phyloP scores from a whole-genome alignment of 257 asterid genomes.

The Przewalskia tangutica region DNA sequence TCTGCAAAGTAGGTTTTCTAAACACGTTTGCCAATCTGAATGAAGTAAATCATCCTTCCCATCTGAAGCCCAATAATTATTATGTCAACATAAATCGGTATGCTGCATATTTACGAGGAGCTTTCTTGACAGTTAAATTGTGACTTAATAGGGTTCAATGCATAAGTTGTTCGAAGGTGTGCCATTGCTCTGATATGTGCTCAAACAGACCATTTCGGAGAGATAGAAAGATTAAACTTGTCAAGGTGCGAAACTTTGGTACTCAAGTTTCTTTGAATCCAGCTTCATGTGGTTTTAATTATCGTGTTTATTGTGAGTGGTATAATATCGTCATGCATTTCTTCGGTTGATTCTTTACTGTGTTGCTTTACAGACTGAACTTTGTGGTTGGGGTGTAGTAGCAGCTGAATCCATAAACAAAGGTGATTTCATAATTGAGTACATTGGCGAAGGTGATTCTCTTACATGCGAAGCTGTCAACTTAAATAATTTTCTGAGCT shows the following conservation, averaged over 20 bases:
- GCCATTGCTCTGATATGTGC: conserved; percentile 70
- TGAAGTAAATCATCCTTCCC: neutral
- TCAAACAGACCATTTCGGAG: conserved; percentile 78
- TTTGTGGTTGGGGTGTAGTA: conserved; percentile 95
- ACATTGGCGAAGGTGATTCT: conserved; percentile 88
- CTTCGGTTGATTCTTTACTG: neutral
- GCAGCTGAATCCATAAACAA: conserved; percentile 70
- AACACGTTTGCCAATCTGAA: neutral
- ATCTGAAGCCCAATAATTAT: neutral
- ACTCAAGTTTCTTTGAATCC: neutral
- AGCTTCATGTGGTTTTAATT: neutral
- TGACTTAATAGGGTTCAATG: conserved; percentile 57
- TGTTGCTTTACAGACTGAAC: conserved; percentile 59
- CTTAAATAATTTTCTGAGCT: neutral
- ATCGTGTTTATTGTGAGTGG: neutral
- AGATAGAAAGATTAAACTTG: conserved; percentile 58
- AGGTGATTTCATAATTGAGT: conserved; percentile 78
- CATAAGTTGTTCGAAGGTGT: conserved; percentile 91
- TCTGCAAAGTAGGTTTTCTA: neutral
- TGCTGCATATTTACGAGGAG: neutral
- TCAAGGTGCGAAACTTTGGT: conserved; percentile 50
- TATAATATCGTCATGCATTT: neutral
- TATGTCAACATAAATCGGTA: neutral
- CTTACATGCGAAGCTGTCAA: neutral
- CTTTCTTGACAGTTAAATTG: conserved; percentile 8